Evolutionary conservation across 345 rosid species (phyloP).

Genomic region (Noccaea bulbosa): DNA sequence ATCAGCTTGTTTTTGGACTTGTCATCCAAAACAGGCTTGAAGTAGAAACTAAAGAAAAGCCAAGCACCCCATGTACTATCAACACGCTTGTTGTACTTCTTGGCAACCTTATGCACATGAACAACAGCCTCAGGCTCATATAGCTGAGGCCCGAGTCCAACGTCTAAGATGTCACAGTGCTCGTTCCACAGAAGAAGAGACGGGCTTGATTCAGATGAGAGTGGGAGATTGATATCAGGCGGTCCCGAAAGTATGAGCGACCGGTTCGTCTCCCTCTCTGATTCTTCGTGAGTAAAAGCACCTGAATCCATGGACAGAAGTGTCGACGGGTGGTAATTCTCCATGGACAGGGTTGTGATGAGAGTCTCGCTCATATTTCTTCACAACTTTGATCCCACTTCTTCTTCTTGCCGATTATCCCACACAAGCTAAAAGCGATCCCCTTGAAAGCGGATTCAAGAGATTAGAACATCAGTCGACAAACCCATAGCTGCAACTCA

Average conservation of each 20-base stretch:
- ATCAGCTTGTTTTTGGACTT: constrained; percentile 60
- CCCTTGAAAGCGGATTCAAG: background rate
- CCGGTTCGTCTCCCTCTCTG: constrained; percentile 62
- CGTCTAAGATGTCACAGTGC: constrained; percentile 67
- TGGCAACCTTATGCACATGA: constrained; percentile 58
- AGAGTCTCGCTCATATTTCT: constrained; percentile 63
- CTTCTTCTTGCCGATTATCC: background rate
- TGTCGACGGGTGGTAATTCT: constrained; percentile 76
- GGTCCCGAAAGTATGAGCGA: constrained; percentile 59
- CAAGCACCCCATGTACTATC: constrained; percentile 86
- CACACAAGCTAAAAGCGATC: constrained; percentile 24
- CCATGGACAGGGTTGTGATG: constrained; percentile 62
- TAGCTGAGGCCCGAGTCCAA: constrained; percentile 59
- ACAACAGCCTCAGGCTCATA: constrained; percentile 64
- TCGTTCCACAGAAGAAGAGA: constrained; percentile 63
- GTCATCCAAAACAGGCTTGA: constrained; percentile 75
- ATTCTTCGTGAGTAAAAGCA: constrained; percentile 61
- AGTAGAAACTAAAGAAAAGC: constrained; percentile 77
- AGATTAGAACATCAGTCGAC: constrained; percentile 54
- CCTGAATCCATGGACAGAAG: constrained; percentile 76
- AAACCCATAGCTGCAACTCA: constrained; percentile 64
- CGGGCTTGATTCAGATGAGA: constrained; percentile 64
- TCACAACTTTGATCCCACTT: constrained; percentile 4
- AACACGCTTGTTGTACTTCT: constrained; percentile 66
- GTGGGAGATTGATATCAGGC: constrained; percentile 74